Evolutionary conservation across 2,329 filamentous ascomycete genomes (phyloP).

Genomic region (Chalaropsis ovoidea): DNA sequence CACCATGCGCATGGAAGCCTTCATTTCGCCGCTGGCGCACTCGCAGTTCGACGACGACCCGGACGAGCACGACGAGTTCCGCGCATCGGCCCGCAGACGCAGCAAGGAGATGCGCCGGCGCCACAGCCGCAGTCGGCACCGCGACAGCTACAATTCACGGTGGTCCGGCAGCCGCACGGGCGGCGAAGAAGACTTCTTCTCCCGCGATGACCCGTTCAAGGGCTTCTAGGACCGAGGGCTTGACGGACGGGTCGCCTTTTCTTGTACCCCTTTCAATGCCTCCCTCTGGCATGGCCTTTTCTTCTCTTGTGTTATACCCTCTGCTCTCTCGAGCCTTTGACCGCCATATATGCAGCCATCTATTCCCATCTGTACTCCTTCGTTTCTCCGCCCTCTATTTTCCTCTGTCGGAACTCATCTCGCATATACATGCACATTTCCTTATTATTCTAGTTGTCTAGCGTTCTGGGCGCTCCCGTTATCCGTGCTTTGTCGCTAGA

Average conservation of each 20-base stretch:
- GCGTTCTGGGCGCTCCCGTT: not conserved
- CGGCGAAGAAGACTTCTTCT: constrained; percentile 46
- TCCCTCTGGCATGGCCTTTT: no score
- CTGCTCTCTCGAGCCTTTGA: not conserved
- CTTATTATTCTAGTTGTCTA: not conserved
- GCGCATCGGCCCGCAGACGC: constrained; percentile 40
- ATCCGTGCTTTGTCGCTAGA: not conserved
- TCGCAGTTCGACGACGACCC: constrained; percentile 39
- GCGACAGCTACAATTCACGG: constrained; percentile 43
- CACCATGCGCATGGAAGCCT: constrained; percentile 93
- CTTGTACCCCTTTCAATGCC: no score
- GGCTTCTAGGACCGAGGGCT: constrained; percentile 40
- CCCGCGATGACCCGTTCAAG: constrained; percentile 50
- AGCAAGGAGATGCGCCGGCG: constrained; percentile 47
- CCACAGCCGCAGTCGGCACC: constrained; percentile 44
- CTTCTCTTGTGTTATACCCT: no score
- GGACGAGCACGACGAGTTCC: constrained; percentile 43
- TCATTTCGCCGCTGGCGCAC: constrained; percentile 58
- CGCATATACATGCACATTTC: constrained; percentile 7
- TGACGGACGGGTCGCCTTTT: no score
- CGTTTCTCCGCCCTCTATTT: not conserved
- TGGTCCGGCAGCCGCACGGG: constrained; percentile 27
- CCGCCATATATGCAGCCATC: not conserved
- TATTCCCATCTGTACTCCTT: not conserved
- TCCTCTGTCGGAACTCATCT: not conserved